Evolutionary conservation across 163 green algal genomes (phyloP), one percentile per base, ranked within the genome.

Genomic region (Trebouxia gelatinosa): DNA sequence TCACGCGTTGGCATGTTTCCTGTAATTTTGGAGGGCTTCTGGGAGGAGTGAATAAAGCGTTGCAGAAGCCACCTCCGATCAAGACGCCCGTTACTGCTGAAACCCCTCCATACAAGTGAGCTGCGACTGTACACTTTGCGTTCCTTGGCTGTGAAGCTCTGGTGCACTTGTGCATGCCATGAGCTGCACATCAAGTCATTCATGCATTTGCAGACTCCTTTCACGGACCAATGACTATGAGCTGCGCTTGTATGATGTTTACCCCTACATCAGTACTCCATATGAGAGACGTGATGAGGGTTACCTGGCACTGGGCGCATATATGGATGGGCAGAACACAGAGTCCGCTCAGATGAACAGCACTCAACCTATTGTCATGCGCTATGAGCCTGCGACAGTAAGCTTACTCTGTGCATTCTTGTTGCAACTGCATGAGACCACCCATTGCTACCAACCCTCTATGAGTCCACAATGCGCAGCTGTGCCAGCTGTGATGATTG

Each of bases 321-420:
- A 76, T 17, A 76, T 76, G 68, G 68, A 76, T 7, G 68, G 68
- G 2, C 28, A 13, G 5, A 76, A 76, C 40, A 35, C 68, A 31
- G 68, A 76, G 29, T 38, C 40, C 40, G 68, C 68, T 13, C 28
- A 43, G 32, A 62, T 76, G 40, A 62, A 40, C 19, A 4, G 43
- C 2, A 76, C 68, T 6, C 68, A 76, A 17, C 68, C 68, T 29
- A 61, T 76, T n/a, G 29, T 76, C n/a, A 76, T 76, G 68, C 43
- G 68, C 40, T 76, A 76, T 62, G 46, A 76, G 29, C 68, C 68
- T 35, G 68, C 35, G 32, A 72, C 35, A 17, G 64, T 72, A 37
- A 72, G 64, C 26, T 16, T 54, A 9, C 43, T 23, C 9, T 13
- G 13, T 13, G 43, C 43, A 54, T 13, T 23, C 43, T 13, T 54